phyloP scores from a whole-genome alignment of 2,329 filamentous ascomycete species.

The Aspergillus pseudonomiae region DNA sequence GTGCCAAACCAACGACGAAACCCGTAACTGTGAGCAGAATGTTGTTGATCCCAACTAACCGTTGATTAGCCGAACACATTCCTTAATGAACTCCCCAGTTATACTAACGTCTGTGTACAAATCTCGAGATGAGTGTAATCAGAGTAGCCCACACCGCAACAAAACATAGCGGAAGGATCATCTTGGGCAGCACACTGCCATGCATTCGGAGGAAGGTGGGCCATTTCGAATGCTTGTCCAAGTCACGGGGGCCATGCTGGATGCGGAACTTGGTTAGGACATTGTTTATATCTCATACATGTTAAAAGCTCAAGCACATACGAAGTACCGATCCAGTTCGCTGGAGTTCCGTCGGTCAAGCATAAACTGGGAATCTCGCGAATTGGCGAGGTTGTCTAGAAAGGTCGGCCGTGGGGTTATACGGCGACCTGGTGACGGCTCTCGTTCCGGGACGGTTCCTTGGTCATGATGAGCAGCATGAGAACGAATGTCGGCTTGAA shows the following conservation, averaged over 20 bases:
- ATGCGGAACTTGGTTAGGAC: constrained; percentile 7
- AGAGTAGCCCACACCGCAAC: constrained; percentile 67
- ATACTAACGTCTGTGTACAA: constrained; percentile 45
- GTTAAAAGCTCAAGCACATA: constrained; percentile 32
- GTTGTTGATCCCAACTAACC: constrained; percentile 60
- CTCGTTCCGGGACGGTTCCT: constrained; percentile 13
- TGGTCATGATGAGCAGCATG: constrained; percentile 15
- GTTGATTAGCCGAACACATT: constrained; percentile 13
- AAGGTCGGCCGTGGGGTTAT: constrained; percentile 39
- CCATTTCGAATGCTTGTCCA: constrained; percentile 75
- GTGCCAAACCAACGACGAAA: constrained; percentile 79
- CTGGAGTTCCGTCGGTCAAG: constrained; percentile 36
- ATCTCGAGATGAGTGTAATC: constrained; percentile 61
- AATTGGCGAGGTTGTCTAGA: constrained; percentile 35
- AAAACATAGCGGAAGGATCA: constrained; percentile 69
- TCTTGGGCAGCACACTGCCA: constrained; percentile 72
- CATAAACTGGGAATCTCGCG: constrained; percentile 36
- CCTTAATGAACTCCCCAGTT: background rate
- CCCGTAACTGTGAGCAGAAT: constrained; percentile 74
- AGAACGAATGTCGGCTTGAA: constrained; percentile 20
- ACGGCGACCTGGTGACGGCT: constrained; percentile 8
- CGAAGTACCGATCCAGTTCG: constrained; percentile 65
- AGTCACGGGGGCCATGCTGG: constrained; percentile 61
- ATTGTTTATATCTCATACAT: background rate
- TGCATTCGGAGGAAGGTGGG: constrained; percentile 75